Conservation (phyloP, 164 flowering plant genomes). For the Umbellularia californica region DNA sequence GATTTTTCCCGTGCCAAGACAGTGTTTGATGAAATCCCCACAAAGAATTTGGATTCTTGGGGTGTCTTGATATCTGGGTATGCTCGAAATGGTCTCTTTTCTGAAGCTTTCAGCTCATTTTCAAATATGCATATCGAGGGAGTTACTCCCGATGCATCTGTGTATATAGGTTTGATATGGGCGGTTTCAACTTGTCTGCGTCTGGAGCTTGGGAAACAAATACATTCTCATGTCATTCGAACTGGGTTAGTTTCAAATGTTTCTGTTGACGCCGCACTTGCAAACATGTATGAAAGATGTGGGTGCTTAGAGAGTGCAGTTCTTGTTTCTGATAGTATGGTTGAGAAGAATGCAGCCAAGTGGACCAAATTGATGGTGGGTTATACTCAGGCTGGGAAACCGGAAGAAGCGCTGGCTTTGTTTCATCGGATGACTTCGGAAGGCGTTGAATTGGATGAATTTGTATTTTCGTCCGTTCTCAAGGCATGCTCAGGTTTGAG, state of each 20-base stretch:
- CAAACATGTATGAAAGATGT: constrained; percentile 44
- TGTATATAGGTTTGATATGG: constrained; percentile 27
- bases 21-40: constrained; percentile 41
- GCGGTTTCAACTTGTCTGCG: constrained; percentile 14
- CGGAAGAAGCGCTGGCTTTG: constrained; percentile 28
- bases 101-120: constrained; percentile 28
- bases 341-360: constrained; percentile 33
- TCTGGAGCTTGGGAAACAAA: constrained; percentile 36
- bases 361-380: constrained; percentile 54
- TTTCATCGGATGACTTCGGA: constrained; percentile 33
- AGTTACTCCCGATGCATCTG: constrained; percentile 11
- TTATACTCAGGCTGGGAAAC: constrained; percentile 26
- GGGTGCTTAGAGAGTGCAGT: constrained; percentile 38
- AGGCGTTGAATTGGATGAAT: constrained; percentile 41
- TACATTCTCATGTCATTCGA: constrained; percentile 41
- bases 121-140: constrained; percentile 25
- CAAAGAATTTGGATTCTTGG: constrained; percentile 32
- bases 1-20: constrained; percentile 30
- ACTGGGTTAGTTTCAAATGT: constrained; percentile 20
- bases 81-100: constrained; percentile 25
- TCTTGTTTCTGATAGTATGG: constrained; percentile 29
- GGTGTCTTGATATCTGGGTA: constrained; percentile 29
- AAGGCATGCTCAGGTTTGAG: constrained; percentile 39
- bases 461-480: constrained; percentile 44
- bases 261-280: constrained; percentile 22